A percentile compares a stretch with the other conserved stretches of the same genome.
phyloP scores from a whole-genome alignment of 495 filamentous ascomycete species.

The Geopyxis carbonaria region DNA sequence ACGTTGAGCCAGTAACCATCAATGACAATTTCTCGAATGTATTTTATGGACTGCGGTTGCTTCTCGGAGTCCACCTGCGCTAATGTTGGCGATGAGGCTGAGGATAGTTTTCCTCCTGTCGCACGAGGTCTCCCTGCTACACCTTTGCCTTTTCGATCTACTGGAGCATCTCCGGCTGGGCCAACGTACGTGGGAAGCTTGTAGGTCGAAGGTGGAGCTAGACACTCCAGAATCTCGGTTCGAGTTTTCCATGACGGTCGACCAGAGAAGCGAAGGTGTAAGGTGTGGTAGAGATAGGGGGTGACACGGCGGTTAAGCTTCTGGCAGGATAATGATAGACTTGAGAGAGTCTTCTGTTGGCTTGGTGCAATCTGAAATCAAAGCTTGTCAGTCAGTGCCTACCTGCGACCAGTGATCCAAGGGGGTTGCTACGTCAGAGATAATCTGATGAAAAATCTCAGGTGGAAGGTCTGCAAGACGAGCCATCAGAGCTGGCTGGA shows the following conservation, averaged over 20 bases:
- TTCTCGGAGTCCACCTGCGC: not conserved
- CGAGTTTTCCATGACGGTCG: not conserved
- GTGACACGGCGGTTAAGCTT: not conserved
- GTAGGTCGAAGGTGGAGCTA: conserved; percentile 1
- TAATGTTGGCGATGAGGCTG: too few species aligned
- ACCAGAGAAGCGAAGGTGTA: not conserved
- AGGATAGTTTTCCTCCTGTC: too few species aligned
- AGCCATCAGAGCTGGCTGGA: too few species aligned
- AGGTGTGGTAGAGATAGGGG: conserved; percentile 2
- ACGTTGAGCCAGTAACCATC: not conserved
- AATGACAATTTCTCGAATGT: conserved; percentile 2
- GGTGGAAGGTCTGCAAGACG: too few species aligned
- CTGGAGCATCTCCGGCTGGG: not conserved
- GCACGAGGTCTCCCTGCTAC: not conserved
- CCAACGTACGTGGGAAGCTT: not conserved
- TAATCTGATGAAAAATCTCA: too few species aligned
- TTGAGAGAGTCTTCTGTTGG: not conserved
- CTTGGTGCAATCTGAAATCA: conserved; percentile 3
- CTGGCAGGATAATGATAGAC: not conserved
- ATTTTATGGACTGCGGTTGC: not conserved
- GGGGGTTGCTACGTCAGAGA: too few species aligned
- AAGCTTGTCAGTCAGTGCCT: too few species aligned
- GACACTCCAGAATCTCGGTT: not conserved
- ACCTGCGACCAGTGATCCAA: too few species aligned
- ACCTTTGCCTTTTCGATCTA: conserved; percentile 2